These are phyloP conservation scores for Cercophora samala DNA, from an alignment of 495 filamentous ascomycete species.

Conservation along the genomic window DNA sequence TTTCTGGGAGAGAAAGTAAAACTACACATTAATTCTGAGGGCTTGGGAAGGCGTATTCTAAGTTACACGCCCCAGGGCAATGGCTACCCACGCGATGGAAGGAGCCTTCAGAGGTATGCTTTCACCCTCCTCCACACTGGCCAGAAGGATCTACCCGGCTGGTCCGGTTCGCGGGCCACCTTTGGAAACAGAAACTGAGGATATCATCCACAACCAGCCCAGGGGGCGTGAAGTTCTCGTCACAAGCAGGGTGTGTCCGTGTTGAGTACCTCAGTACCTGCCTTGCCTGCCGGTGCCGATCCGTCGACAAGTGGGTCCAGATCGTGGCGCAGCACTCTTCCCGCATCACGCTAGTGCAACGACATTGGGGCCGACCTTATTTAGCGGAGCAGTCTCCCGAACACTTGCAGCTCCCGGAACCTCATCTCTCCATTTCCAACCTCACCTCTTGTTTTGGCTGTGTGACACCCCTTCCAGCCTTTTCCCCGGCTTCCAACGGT, in stretches of 20 bases:
- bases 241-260: background rate
- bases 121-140: background rate
- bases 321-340: slow-evolving; percentile 1
- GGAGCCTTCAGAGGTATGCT: background rate
- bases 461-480: background rate
- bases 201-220: background rate
- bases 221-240: background rate
- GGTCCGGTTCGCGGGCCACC: background rate
- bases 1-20: background rate
- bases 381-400: slow-evolving; percentile 3
- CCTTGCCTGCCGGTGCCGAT: background rate
- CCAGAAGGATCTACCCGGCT: background rate
- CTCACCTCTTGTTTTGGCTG: background rate
- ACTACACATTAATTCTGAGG: background rate
- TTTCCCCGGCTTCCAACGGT: slow-evolving; percentile 5
- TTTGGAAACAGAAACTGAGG: background rate
- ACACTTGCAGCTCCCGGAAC: background rate
- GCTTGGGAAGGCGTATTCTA: background rate
- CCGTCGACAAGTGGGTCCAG: background rate
- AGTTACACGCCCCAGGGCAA: background rate
- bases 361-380: slow-evolving; percentile 3
- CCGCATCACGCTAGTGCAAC: slow-evolving; percentile 3
- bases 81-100: background rate
- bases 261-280: background rate
- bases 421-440: background rate